Base-by-base conservation (phyloP, 192 early-diverging fungal species). In the Coemansia sp. region DNA sequence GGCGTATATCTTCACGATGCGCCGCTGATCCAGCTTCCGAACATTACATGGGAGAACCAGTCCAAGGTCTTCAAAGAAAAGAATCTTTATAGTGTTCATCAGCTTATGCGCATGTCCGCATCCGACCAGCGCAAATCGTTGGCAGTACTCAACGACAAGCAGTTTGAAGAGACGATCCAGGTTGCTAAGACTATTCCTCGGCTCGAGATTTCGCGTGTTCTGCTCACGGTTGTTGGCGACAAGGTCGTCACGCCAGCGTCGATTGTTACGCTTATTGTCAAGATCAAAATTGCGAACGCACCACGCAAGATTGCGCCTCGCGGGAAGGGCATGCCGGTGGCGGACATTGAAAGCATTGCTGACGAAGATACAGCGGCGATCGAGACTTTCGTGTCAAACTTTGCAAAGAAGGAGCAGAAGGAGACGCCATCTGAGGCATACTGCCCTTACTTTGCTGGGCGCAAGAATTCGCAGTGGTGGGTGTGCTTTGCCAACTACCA, bases 401-500 rank as follows among this genome's bases (percentile, higher is more conserved):
- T 55, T 50, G 67, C 44, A 47, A 62, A 69, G 60, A 56, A 48
- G 21, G 62, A 59, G 62, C 60, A 72, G 50, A 70, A 72, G 62
- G 61, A 71, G 54, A 27, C 60, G 26, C 59, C 78, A 14, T 62
- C 75, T 7, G 78, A 84, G 62, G 79, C 68, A n/a, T 75, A 76
- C 64, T 75, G 80, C 51, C 81, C 74, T 9, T 59, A 79, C 63
- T 82, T 78, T 72, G 66, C 84, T 27, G 84, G 83, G 1, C 85
- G 86, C 65, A 92, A 92, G 82, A 89, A 86, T 56, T 87, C 93
- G 44, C 86, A 78, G 75, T 99, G 94, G 93, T 97, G 92, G 92
- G 83, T 98, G 28, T 85, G 92, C 53, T 83, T 99, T 74, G 94
- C 91, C 23, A 90, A 94, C 68, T 86, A 85, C 68, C 89, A 89